Conservation (phyloP, 495 filamentous ascomycete species). For the Penicillium desertorum region DNA sequence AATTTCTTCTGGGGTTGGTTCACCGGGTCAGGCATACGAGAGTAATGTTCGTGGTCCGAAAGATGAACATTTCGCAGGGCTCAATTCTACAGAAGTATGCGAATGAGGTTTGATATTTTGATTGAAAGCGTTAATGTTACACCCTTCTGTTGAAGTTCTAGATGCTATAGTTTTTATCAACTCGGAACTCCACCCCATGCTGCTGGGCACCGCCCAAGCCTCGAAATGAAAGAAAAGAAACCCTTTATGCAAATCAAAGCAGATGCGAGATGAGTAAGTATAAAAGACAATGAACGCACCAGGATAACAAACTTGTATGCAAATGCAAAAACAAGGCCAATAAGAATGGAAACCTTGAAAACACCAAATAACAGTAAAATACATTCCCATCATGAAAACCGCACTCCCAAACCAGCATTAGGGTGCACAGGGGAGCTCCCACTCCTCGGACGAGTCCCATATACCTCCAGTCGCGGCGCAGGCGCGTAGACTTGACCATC, state of each 20-base stretch:
- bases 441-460: constrained; percentile 38
- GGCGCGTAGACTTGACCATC: constrained; percentile 23
- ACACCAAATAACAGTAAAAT: neutral
- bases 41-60: neutral
- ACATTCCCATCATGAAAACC: constrained; percentile 8
- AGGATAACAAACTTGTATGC: neutral
- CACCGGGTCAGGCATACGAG: neutral
- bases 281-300: neutral
- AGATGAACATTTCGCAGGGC: too few species aligned
- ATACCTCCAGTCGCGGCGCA: constrained; percentile 21
- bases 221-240: neutral
- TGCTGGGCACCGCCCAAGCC: neutral
- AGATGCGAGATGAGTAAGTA: neutral
- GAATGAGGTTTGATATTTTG: neutral
- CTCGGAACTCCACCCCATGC: neutral
- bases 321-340: neutral
- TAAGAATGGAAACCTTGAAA: neutral
- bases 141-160: neutral
- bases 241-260: neutral
- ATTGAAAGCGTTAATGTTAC: neutral
- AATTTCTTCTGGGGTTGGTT: neutral
- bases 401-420: constrained; percentile 27
- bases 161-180: constrained; percentile 3
- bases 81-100: too few species aligned
- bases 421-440: constrained; percentile 55